These are phyloP conservation scores for Chaetomium globosum DNA, from an alignment of 2,329 filamentous ascomycete species.

Conservation along the genomic window DNA sequence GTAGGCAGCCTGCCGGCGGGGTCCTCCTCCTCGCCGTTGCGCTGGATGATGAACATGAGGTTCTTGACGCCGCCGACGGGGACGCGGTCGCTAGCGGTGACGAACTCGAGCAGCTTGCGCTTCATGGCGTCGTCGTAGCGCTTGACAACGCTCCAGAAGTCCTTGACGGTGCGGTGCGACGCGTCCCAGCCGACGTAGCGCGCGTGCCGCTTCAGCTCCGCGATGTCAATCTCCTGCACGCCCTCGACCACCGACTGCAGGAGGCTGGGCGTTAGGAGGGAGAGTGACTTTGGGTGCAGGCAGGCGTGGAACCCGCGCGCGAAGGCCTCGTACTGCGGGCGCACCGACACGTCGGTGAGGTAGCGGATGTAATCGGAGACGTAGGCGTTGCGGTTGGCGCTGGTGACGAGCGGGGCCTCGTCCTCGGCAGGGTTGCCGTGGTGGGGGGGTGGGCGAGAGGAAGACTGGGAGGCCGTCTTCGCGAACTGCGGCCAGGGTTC, in stretches of 20 bases:
- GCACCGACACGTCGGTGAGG: slow-evolving; percentile 76
- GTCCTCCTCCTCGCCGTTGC: slow-evolving; percentile 66
- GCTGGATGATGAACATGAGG: slow-evolving; percentile 81
- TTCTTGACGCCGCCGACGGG: slow-evolving; percentile 84
- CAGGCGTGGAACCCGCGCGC: slow-evolving; percentile 77
- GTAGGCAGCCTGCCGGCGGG: slow-evolving; percentile 67
- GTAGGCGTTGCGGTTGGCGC: slow-evolving; percentile 75
- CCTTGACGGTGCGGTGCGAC: slow-evolving; percentile 67
- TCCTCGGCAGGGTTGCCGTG: slow-evolving; percentile 45
- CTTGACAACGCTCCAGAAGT: slow-evolving; percentile 84
- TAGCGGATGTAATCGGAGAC: slow-evolving; percentile 83
- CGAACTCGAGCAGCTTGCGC: slow-evolving; percentile 82
- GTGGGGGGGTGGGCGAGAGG: slow-evolving; percentile 37
- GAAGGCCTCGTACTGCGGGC: slow-evolving; percentile 79
- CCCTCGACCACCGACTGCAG: slow-evolving; percentile 84
- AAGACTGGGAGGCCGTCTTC: slow-evolving; percentile 26
- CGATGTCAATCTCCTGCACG: slow-evolving; percentile 75
- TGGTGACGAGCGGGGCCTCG: slow-evolving; percentile 75
- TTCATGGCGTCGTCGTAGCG: slow-evolving; percentile 69
- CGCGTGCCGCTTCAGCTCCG: slow-evolving; percentile 68
- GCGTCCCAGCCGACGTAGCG: slow-evolving; percentile 82
- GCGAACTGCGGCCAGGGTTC: slow-evolving; percentile 36
- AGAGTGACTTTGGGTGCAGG: slow-evolving; percentile 69
- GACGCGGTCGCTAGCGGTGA: slow-evolving; percentile 88
- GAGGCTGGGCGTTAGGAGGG: slow-evolving; percentile 68